Evolutionary conservation across 768 basidiomycete genomes (phyloP).

Genomic region (Daedaleopsis sinensis): DNA sequence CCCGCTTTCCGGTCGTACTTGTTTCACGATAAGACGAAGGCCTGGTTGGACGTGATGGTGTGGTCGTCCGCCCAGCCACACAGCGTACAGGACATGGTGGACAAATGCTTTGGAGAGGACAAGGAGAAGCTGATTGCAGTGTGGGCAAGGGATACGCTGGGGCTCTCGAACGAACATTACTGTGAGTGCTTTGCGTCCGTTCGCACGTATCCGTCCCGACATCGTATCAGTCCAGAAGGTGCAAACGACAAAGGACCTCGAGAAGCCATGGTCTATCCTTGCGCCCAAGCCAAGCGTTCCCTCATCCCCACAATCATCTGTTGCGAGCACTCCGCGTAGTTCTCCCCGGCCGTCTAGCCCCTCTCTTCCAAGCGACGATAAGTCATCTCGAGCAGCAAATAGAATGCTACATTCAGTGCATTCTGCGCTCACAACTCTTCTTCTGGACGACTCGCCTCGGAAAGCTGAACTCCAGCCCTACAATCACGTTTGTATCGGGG

Average conservation of each 20-base stretch:
- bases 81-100: conserved; percentile 76
- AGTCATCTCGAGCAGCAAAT: neutral
- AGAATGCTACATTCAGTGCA: conserved; percentile 28
- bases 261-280: conserved; percentile 64
- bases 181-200: conserved; percentile 48
- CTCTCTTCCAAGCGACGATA: neutral
- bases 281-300: conserved; percentile 1
- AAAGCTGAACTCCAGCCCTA: conserved; percentile 73
- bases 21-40: conserved; percentile 57
- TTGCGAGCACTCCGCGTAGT: conserved; percentile 13
- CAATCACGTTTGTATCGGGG: conserved; percentile 78
- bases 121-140: conserved; percentile 54
- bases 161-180: conserved; percentile 62
- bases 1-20: conserved; percentile 62
- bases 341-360: conserved; percentile 8
- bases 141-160: conserved; percentile 83
- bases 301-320: conserved; percentile 18
- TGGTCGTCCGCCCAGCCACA: conserved; percentile 89
- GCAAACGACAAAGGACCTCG: conserved; percentile 75
- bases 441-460: conserved; percentile 54
- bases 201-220: neutral
- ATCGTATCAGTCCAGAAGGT: conserved; percentile 36
- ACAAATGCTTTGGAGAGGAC: conserved; percentile 53
- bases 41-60: conserved; percentile 83
- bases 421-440: conserved; percentile 49